phyloP scores from a whole-genome alignment of 805 yeast genomes.

The Candida piceae region DNA sequence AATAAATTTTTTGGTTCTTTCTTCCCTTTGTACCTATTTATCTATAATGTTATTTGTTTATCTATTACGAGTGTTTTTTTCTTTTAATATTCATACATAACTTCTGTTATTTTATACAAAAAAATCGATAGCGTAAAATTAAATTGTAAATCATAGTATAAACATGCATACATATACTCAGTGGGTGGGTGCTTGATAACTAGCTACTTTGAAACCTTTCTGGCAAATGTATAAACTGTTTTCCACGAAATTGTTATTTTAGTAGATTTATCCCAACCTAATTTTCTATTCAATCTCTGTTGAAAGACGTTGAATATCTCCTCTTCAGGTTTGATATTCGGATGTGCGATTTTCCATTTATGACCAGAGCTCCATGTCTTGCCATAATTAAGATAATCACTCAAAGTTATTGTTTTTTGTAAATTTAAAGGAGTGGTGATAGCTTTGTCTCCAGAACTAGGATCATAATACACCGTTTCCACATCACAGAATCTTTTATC shows the following conservation, averaged over 20 bases:
- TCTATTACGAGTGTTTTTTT: slow-evolving; percentile 2
- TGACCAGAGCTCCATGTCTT: slow-evolving; percentile 72
- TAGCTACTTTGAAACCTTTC: slow-evolving; percentile 21
- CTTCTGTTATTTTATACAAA: slow-evolving; percentile 1
- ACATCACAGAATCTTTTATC: slow-evolving; percentile 27
- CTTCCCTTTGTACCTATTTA: not conserved
- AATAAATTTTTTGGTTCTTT: not conserved
- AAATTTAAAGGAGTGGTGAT: slow-evolving; percentile 26
- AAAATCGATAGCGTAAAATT: not conserved
- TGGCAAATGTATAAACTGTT: slow-evolving; percentile 47
- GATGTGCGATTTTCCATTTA: slow-evolving; percentile 41
- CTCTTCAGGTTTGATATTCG: slow-evolving; percentile 19
- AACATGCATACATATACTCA: not conserved
- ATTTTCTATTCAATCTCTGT: slow-evolving; percentile 32
- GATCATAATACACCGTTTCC: slow-evolving; percentile 27
- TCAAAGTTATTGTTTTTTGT: slow-evolving; percentile 37
- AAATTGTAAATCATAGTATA: too few species aligned
- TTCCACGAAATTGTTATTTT: slow-evolving; percentile 42
- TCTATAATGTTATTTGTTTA: slow-evolving; percentile 1
- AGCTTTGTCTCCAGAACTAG: slow-evolving; percentile 10
- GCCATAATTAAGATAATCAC: slow-evolving; percentile 46
- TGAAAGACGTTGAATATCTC: slow-evolving; percentile 33
- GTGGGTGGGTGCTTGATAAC: too few species aligned
- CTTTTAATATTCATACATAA: slow-evolving; percentile 2
- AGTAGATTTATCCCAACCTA: slow-evolving; percentile 42